Evolutionary conservation across 2,329 filamentous ascomycete genomes (phyloP), one percentile per base, ranked within the genome.

Genomic region (Epichloe bromicola): DNA sequence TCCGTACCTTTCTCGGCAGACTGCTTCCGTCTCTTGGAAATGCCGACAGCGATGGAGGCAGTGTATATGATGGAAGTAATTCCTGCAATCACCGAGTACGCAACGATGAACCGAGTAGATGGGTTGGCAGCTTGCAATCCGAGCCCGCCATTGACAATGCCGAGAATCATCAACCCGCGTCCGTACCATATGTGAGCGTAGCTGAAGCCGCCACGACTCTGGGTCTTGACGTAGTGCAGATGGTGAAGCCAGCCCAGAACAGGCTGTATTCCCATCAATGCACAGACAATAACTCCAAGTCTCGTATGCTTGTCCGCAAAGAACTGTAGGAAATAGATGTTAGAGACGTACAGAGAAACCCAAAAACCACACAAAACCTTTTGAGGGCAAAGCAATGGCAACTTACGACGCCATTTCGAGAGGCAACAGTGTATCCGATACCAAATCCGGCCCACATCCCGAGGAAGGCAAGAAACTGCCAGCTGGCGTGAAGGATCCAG

Each of bases 121-220:
- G 72, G 70, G n/a, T 58, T 55, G 1, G 75, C 68, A 17, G 82
- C 67, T 55, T 73, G 54, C 23, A 85, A 65, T 3, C 82, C 82
- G 4, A 85, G 63, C 0, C 80, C 82, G 52, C 81, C 82, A 58
- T 85, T 85, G 57, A 84, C 61, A 40, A 84, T 70, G 23, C 78
- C 81, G 2, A 83, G 60, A 17, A 76, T 51, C 55, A 85, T 76
- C 41, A 84, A 62, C 1, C 67, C 58, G 20, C 81, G 74, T 15
- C 82, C 82, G 59, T 74, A 80, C 78, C 79, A 84, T 56, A 82
- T 75, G 60, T 85, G 82, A 2, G 68, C 60, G 56, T 82, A 65
- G 54, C 77, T 80, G 54, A 82, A 60, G 39, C 68, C 14, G 7
- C 74, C 74, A 37, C 80, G 76, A 23, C 59, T 43, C 48, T 70